Percentiles rank a stretch among this genome's conserved stretches.
These are phyloP conservation scores for Quercus aquifolioides DNA, from an alignment of 306 rosid species.

Conservation along the genomic window DNA sequence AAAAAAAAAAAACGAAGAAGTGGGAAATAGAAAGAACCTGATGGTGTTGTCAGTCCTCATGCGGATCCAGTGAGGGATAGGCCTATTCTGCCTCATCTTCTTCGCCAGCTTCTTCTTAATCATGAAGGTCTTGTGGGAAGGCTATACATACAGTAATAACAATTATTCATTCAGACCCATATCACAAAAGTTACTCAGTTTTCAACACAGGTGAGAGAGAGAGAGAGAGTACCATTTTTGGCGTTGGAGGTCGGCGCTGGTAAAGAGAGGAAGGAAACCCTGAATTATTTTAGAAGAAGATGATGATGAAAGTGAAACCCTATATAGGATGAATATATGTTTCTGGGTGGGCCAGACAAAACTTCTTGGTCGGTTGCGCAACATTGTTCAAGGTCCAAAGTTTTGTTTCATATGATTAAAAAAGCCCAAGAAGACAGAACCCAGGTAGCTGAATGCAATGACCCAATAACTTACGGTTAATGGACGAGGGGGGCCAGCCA, in stretches of 20 bases:
- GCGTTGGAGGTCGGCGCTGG: conserved; percentile 1
- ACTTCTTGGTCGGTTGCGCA: no score
- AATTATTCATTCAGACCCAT: background rate
- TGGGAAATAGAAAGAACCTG: conserved; percentile 29
- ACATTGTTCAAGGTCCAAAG: no score
- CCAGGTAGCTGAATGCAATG: no score
- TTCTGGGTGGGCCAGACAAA: no score
- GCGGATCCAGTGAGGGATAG: conserved; percentile 90
- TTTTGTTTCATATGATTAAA: no score
- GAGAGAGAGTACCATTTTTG: conserved; percentile 40
- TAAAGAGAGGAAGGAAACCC: background rate
- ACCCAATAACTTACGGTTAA: no score
- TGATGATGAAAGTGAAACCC: background rate
- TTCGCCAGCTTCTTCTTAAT: conserved; percentile 92
- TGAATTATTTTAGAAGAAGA: background rate
- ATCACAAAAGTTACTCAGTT: background rate
- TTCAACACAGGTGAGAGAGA: background rate
- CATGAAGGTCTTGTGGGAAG: conserved; percentile 83
- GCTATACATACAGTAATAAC: conserved; percentile 26
- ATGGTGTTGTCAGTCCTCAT: conserved; percentile 87
- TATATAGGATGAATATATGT: background rate
- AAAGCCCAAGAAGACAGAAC: no score
- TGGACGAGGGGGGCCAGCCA: no score
- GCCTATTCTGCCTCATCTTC: conserved; percentile 98
- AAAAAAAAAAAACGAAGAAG: background rate